These are phyloP conservation scores for Catunica adiposa DNA, from an alignment of 2,329 filamentous ascomycete species.

Conservation along the genomic window DNA sequence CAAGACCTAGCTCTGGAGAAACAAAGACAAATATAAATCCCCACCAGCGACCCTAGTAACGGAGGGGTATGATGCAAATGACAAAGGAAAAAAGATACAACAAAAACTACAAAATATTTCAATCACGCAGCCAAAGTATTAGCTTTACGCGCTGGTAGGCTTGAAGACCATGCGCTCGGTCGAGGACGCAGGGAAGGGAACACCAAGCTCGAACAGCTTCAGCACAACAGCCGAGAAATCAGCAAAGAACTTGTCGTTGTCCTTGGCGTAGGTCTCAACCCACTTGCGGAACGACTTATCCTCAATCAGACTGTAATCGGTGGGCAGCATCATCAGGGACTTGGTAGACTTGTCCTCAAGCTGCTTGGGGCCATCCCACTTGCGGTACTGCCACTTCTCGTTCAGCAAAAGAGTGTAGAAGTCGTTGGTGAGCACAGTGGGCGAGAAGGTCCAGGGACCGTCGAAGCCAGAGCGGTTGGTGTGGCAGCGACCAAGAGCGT, in stretches of 20 bases:
- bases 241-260: constrained; percentile 82
- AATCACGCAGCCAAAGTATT: background rate
- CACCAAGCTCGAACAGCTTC: constrained; percentile 85
- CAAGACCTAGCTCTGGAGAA: background rate
- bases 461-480: constrained; percentile 72
- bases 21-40: background rate
- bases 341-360: constrained; percentile 79
- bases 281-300: constrained; percentile 72
- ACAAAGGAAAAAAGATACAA: constrained; percentile 6
- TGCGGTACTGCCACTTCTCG: constrained; percentile 84
- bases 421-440: constrained; percentile 84
- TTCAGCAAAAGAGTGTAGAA: constrained; percentile 76
- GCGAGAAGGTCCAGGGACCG: constrained; percentile 85
- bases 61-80: background rate
- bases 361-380: constrained; percentile 82
- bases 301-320: constrained; percentile 72
- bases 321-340: constrained; percentile 91
- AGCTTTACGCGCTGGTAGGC: constrained; percentile 22
- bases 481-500: constrained; percentile 83
- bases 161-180: constrained; percentile 47
- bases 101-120: background rate
- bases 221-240: constrained; percentile 67
- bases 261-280: constrained; percentile 79
- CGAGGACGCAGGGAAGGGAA: constrained; percentile 58
- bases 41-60: background rate